Evolutionary conservation across 345 rosid genomes (phyloP), one percentile per base, ranked within the genome.

Genomic region (Sisymbrium altissimum): DNA sequence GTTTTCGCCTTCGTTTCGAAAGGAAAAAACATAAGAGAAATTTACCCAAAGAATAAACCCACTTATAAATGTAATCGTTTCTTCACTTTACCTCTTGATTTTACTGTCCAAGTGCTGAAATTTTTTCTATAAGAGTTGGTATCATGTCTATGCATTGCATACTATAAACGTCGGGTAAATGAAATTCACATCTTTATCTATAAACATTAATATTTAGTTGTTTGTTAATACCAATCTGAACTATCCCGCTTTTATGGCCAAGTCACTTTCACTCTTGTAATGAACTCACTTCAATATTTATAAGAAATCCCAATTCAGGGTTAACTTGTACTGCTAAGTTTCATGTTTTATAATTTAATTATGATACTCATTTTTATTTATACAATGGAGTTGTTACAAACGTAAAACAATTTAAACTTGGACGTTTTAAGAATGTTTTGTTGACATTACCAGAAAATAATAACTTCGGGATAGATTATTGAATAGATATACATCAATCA

Each of bases 141-240:
- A 45, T 35, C 21, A 25, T 55, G 66, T 64, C 77, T 55, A 44
- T 15, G 17, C 15, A 55, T 56, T 56, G 43, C 41, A 45, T 56
- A 45, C 78, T 45, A 73, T 33, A 73, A 65, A 73, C 46, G 57
- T 33, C 30, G 29, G 39, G 70, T 43, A 54, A 53, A 64, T 73
- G 57, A 64, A 54, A 19, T 63, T 64, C 32, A 35, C 65, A 65
- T 73, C 33, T 65, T 63, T 45, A 35, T 54, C 35, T 15, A 72
- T 27, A 63, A 30, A 53, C 13, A 21, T 44, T 23, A 44, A 43
- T 43, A n/a, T 11, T 9, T 41, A 19, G 36, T 53, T 38, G 45
- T 32, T 72, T 62, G 41, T 36, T 15, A 25, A 25, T 71, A 49
- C 14, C 49, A 49, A 38, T 15, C 21, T 27, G 29, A 36, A 39